Conservation (phyloP, 352 stramenopile genomes). For the Globisporangium radiosum region DNA sequence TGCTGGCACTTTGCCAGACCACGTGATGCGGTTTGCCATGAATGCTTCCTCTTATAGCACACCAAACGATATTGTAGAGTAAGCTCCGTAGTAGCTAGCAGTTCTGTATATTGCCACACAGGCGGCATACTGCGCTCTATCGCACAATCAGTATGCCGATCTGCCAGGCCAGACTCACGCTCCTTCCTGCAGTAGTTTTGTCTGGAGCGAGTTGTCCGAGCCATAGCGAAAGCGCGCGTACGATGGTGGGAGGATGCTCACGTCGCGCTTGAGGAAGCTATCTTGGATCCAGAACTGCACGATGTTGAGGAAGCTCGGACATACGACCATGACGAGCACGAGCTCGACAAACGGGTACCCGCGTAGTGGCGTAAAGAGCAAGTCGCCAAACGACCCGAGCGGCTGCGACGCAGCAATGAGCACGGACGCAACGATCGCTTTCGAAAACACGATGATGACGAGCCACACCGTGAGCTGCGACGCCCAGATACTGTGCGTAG, state of each 20-base stretch:
- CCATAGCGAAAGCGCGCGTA: slow-evolving; percentile 62
- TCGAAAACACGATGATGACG: slow-evolving; percentile 73
- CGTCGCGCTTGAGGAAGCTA: slow-evolving; percentile 76
- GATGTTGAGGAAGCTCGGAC: slow-evolving; percentile 79
- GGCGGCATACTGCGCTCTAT: too few species aligned
- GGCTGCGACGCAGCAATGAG: slow-evolving; percentile 42
- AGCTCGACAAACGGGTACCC: slow-evolving; percentile 66
- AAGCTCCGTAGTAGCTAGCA: too few species aligned
- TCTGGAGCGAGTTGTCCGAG: slow-evolving; percentile 60
- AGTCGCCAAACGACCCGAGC: slow-evolving; percentile 48
- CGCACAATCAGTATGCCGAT: too few species aligned
- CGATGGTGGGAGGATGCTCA: slow-evolving; percentile 44
- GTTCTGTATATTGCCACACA: too few species aligned
- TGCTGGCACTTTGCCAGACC: too few species aligned
- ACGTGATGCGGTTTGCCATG: too few species aligned
- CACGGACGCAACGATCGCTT: slow-evolving; percentile 69
- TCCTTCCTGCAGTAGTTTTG: slow-evolving; percentile 32
- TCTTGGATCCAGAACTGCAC: slow-evolving; percentile 86
- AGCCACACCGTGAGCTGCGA: slow-evolving; percentile 58
- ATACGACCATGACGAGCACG: slow-evolving; percentile 75
- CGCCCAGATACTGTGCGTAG: slow-evolving; percentile 34
- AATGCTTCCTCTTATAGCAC: too few species aligned
- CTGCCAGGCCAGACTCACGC: too few species aligned
- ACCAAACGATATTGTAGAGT: too few species aligned
- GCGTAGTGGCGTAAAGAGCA: slow-evolving; percentile 57